These are phyloP conservation scores for Trichophyton verrucosum DNA, from an alignment of 2,329 filamentous ascomycete genomes.

Conservation along the genomic window DNA sequence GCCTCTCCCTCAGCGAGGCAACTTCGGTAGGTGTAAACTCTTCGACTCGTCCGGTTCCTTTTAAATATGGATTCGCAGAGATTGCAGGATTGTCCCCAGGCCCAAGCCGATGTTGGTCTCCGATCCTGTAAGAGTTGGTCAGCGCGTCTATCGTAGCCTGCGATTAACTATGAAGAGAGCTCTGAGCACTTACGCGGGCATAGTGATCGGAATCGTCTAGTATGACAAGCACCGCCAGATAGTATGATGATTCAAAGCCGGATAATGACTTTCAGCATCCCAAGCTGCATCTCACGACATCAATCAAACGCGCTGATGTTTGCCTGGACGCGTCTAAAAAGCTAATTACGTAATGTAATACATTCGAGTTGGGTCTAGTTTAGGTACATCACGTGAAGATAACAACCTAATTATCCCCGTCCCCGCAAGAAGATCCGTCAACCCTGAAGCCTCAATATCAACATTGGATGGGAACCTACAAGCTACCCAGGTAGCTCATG, in stretches of 20 bases:
- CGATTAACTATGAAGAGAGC: background rate
- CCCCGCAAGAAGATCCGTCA: background rate
- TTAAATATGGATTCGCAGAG: slow-evolving; percentile 66
- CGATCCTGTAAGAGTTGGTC: slow-evolving; percentile 39
- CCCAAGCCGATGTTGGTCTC: slow-evolving; percentile 47
- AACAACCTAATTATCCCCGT: background rate
- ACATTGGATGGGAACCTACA: too few relatives aligned
- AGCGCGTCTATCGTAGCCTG: background rate
- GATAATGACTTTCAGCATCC: background rate
- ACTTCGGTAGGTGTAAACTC: slow-evolving; percentile 86
- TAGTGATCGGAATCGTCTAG: slow-evolving; percentile 13
- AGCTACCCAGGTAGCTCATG: too few relatives aligned
- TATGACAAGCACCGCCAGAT: background rate
- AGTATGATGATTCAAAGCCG: background rate
- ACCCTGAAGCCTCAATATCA: background rate
- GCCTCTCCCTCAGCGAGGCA: slow-evolving; percentile 68
- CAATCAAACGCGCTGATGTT: background rate
- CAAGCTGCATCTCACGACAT: too few relatives aligned
- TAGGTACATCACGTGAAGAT: background rate
- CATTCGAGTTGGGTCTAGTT: too few relatives aligned
- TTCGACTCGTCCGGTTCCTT: slow-evolving; percentile 53
- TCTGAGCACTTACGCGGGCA: slow-evolving; percentile 35
- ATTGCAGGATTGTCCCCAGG: slow-evolving; percentile 19
- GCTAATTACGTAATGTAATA: background rate
- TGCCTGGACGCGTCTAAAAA: slow-evolving; percentile 1